A percentile compares a stretch with the other conserved stretches of the same genome.
phyloP scores from a whole-genome alignment of 1,139 yeast genomes.

The Ashbya aceris region DNA sequence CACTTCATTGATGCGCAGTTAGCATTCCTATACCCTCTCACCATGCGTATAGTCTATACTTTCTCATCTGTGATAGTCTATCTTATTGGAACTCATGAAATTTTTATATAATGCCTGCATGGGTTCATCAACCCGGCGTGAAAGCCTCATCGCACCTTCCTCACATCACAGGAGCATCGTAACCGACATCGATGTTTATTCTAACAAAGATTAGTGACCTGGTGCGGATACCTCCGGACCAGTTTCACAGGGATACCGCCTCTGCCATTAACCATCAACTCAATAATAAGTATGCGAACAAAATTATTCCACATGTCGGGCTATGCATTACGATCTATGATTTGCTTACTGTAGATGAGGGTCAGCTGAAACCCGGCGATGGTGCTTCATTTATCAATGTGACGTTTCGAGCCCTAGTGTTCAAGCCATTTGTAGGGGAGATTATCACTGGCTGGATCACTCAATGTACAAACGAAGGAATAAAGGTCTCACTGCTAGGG shows the following conservation, averaged over 20 bases:
- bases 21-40: too few species aligned
- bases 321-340: slow-evolving; percentile 82
- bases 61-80: too few species aligned
- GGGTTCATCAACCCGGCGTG: too few species aligned
- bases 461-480: slow-evolving; percentile 78
- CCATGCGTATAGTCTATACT: too few species aligned
- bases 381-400: slow-evolving; percentile 81
- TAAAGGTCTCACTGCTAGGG: slow-evolving; percentile 53
- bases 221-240: slow-evolving; percentile 79
- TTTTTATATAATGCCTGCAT: too few species aligned
- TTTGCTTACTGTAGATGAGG: slow-evolving; percentile 69
- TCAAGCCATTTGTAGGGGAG: slow-evolving; percentile 93
- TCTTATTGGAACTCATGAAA: too few species aligned
- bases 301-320: slow-evolving; percentile 74
- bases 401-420: slow-evolving; percentile 64
- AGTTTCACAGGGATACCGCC: slow-evolving; percentile 54
- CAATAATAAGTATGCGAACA: slow-evolving; percentile 76
- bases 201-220: slow-evolving; percentile 72
- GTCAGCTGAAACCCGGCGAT: slow-evolving; percentile 89
- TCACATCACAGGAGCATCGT: too few species aligned
- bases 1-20: too few species aligned
- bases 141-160: too few species aligned
- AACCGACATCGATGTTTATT: slow-evolving; percentile 53
- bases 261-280: slow-evolving; percentile 73
- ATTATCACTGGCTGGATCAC: slow-evolving; percentile 90